Percentiles rank a stretch among this genome's conserved stretches.
Evolutionary conservation across 2,329 filamentous ascomycete genomes (phyloP).

Genomic region (Coleophoma cylindrospora): DNA sequence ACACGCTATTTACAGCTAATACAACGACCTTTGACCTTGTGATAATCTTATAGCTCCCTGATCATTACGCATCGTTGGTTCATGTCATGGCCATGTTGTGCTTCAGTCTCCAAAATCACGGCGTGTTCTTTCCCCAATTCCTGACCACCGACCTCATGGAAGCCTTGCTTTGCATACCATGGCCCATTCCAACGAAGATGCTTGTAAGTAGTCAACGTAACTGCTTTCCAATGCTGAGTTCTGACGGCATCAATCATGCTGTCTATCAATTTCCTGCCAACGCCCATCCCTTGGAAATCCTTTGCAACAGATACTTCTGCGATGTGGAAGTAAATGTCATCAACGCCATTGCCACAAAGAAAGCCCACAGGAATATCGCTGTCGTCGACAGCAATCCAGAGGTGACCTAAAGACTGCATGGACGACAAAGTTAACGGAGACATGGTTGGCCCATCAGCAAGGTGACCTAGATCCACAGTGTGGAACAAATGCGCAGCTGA

Average conservation of each 20-base stretch:
- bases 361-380: conserved; percentile 24
- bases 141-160: conserved; percentile 16
- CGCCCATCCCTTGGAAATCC: conserved; percentile 21
- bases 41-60: neutral
- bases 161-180: conserved; percentile 23
- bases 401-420: conserved; percentile 19
- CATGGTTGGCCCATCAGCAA: conserved; percentile 17
- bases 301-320: conserved; percentile 23
- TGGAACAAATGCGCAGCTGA: conserved; percentile 23
- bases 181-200: conserved; percentile 23
- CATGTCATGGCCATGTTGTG: conserved; percentile 17
- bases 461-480: conserved; percentile 14
- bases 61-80: conserved; percentile 20
- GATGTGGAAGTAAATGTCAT: conserved; percentile 22
- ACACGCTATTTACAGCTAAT: no score
- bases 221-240: conserved; percentile 18
- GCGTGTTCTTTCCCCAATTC: conserved; percentile 18
- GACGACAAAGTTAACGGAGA: conserved; percentile 11
- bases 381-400: conserved; percentile 22
- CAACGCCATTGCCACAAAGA: conserved; percentile 17
- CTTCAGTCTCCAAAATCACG: conserved; percentile 18
- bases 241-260: conserved; percentile 20
- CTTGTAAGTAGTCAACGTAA: conserved; percentile 24
- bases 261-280: conserved; percentile 22
- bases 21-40: no score